Percentiles rank a stretch among this genome's conserved stretches.
These are phyloP conservation scores for Blakeslea trispora DNA, from an alignment of 371 early-diverging fungal genomes.

Conservation along the genomic window DNA sequence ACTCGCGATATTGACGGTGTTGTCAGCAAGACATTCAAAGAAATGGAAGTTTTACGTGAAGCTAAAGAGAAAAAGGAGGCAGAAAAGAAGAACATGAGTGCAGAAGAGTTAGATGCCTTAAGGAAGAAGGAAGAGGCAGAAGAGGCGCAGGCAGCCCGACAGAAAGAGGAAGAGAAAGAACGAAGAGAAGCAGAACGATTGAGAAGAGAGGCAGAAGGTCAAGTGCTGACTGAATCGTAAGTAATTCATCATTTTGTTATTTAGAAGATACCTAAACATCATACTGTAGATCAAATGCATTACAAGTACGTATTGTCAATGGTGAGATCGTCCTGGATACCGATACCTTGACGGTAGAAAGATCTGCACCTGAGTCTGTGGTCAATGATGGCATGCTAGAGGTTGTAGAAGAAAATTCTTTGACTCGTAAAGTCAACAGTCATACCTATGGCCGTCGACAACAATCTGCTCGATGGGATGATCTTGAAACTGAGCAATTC, in stretches of 20 bases:
- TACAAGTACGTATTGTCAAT: slow-evolving; percentile 62
- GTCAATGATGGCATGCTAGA: slow-evolving; percentile 54
- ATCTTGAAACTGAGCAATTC: slow-evolving; percentile 61
- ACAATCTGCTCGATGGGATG: slow-evolving; percentile 53
- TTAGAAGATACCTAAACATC: too few species aligned
- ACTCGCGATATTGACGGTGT: slow-evolving; percentile 53
- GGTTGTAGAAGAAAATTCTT: slow-evolving; percentile 67
- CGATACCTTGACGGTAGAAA: slow-evolving; percentile 47
- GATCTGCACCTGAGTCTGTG: slow-evolving; percentile 39
- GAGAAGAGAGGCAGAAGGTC: slow-evolving; percentile 12
- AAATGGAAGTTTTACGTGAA: slow-evolving; percentile 34
- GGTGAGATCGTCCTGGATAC: slow-evolving; percentile 69
- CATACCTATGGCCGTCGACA: slow-evolving; percentile 48
- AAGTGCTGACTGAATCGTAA: slow-evolving; percentile 36
- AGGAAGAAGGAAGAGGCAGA: slow-evolving; percentile 26
- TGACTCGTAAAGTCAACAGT: slow-evolving; percentile 60
- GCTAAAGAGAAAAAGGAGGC: slow-evolving; percentile 29
- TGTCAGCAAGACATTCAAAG: slow-evolving; percentile 51
- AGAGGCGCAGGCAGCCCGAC: slow-evolving; percentile 12
- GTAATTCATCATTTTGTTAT: background rate
- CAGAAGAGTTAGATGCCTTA: slow-evolving; percentile 22
- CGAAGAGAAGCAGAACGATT: slow-evolving; percentile 14
- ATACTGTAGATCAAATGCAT: slow-evolving; percentile 49
- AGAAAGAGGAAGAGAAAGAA: slow-evolving; percentile 9
- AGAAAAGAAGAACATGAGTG: slow-evolving; percentile 20